A percentile compares a stretch with the other conserved stretches of the same genome.
Conservation (phyloP, 306 rosid species). For the Alnus rubra region DNA sequence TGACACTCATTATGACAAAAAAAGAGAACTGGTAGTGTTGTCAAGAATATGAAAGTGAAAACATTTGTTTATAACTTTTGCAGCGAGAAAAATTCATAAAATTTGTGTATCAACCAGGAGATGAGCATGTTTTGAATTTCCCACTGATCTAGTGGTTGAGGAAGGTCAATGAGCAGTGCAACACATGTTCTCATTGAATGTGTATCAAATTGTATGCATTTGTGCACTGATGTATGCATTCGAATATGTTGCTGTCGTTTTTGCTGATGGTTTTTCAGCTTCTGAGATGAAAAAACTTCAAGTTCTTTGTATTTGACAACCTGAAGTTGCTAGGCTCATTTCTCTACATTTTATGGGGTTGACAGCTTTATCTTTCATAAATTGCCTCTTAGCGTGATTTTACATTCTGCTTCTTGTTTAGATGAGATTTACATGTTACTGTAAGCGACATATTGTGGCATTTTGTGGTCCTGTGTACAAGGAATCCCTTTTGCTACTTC, state of each 20-base stretch:
- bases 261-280: neutral
- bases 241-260: too few species aligned
- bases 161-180: neutral
- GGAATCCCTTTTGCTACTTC: neutral
- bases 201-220: too few species aligned
- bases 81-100: neutral
- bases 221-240: too few species aligned
- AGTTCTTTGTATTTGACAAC: too few species aligned
- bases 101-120: neutral
- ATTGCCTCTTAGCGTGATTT: too few species aligned
- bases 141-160: neutral
- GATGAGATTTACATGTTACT: neutral
- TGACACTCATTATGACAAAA: neutral
- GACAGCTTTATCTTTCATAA: too few species aligned
- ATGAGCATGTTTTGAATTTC: neutral
- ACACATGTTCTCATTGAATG: neutral
- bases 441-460: neutral
- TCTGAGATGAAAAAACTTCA: neutral
- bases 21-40: neutral
- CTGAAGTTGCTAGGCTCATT: too few species aligned
- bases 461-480: neutral
- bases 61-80: neutral
- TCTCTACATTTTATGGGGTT: too few species aligned
- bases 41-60: too few species aligned
- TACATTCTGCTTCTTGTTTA: too few species aligned